Evolutionary conservation across 495 filamentous ascomycete species (phyloP), one percentile per base, ranked within the genome.

Genomic region (Friedmanniomyces endolithicus): DNA sequence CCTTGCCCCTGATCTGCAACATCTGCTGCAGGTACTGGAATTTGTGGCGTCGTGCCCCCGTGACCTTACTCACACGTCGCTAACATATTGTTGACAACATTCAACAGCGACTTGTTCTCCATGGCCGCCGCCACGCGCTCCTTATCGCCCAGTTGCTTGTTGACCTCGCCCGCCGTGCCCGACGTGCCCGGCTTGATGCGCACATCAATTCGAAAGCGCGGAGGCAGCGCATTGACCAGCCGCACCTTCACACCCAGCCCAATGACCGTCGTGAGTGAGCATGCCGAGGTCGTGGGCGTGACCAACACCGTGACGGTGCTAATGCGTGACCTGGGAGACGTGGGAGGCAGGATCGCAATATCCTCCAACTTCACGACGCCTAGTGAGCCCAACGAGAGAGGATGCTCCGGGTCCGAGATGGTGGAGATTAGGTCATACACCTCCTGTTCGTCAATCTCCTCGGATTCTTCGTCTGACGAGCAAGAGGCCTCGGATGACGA

Each of bases 271-370:
- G 92, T 94, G 14, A 97, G 78, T 34, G 86, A 90, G 72, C 92
- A 98, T 64, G 97, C 94, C 19, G 89, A 95, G 64, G 97, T 88
- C 17, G 94, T 98, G n/a, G 92, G 92, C 2, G 92, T 98, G 50
- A 98, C 83, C 60, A 86, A 74, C 27, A 88, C 80, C 7, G 78
- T 69, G 2, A 87, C 82, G 35, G 74, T 78, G 43, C 67, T 67
- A 24, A 76, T 78, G 31, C 66, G 64, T n/a, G 61, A 71, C 60
- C 35, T 53, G 24, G 57, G 63, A 31, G 65, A 64, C 6, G 65
- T 58, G 12, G 80, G 74, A 9, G 70, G 47, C 16, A 47, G 75
- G 54, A 98, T 83, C 56, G 78, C 73, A 62, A 97, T 96, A 65
- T 98, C 92, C 11, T 87, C 85, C 9, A 98, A 82, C 45, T 87